These are phyloP conservation scores for Rubroboletus satanas DNA, from an alignment of 768 basidiomycete species.

Conservation along the genomic window DNA sequence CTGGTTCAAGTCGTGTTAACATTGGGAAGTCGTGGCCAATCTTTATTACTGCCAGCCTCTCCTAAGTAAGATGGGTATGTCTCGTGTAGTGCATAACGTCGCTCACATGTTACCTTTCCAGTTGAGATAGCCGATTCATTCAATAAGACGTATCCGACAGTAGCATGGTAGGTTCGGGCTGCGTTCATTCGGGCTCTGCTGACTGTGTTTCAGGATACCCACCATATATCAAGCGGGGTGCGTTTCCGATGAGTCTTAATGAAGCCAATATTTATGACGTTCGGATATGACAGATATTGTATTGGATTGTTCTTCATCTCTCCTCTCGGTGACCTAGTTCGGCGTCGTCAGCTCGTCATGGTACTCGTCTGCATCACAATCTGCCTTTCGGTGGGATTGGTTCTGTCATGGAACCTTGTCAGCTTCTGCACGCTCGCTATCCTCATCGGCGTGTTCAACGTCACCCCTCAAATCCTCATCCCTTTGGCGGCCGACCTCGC, in stretches of 20 bases:
- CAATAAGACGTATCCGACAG: constrained; percentile 29
- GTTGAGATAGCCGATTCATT: constrained; percentile 38
- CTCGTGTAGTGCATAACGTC: neutral
- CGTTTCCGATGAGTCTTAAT: constrained; percentile 2
- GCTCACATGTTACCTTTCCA: neutral
- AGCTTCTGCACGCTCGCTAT: constrained; percentile 35
- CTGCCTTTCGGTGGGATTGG: constrained; percentile 39
- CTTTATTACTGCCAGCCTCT: constrained; percentile 83
- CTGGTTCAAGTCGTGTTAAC: neutral
- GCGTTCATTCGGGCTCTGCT: neutral
- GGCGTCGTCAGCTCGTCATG: constrained; percentile 40
- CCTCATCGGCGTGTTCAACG: constrained; percentile 38
- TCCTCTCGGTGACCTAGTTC: constrained; percentile 45
- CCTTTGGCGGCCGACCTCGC: constrained; percentile 46
- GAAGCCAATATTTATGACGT: neutral
- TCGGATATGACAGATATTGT: neutral
- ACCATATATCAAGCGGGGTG: constrained; percentile 68
- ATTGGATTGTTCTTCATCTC: constrained; percentile 42
- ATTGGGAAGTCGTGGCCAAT: constrained; percentile 47
- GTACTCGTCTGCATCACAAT: constrained; percentile 32
- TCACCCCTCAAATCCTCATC: constrained; percentile 38
- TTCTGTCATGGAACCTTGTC: constrained; percentile 31
- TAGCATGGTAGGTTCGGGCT: constrained; percentile 27
- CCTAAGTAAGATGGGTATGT: constrained; percentile 45
- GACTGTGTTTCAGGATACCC: constrained; percentile 45